Conservation (phyloP, 2,329 filamentous ascomycete genomes). For the Cercospora beticola region DNA sequence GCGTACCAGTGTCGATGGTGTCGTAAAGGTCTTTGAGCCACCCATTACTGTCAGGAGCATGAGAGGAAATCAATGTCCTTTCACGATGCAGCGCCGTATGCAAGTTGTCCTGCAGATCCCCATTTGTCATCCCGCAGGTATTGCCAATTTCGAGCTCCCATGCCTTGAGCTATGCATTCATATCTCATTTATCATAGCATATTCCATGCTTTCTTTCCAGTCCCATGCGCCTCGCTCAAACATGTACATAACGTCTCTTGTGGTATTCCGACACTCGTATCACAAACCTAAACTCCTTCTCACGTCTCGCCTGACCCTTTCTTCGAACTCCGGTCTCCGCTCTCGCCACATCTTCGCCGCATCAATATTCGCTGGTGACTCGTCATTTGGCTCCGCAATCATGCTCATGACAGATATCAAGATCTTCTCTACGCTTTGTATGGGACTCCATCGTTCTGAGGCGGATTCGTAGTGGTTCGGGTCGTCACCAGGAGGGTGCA, state of each 20-base stretch:
- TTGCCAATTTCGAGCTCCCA: neutral
- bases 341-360: slow-evolving; percentile 97
- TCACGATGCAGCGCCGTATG: too few species aligned
- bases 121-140: neutral
- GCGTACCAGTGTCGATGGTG: too few species aligned
- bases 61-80: too few species aligned
- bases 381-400: slow-evolving; percentile 95
- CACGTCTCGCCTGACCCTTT: slow-evolving; percentile 79
- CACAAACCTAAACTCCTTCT: slow-evolving; percentile 74
- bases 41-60: too few species aligned
- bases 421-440: slow-evolving; percentile 97
- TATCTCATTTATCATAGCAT: slow-evolving; percentile 1
- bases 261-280: slow-evolving; percentile 20
- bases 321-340: slow-evolving; percentile 77
- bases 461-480: slow-evolving; percentile 98
- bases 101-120: too few species aligned
- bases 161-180: neutral
- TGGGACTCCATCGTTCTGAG: slow-evolving; percentile 92
- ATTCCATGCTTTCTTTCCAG: neutral
- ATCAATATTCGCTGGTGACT: slow-evolving; percentile 94
- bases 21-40: too few species aligned
- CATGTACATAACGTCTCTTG: neutral
- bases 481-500: slow-evolving; percentile 93
- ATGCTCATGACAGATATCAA: slow-evolving; percentile 97
- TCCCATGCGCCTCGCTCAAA: slow-evolving; percentile 9